Conservation (phyloP, 768 basidiomycete genomes). For the Collybiopsis luxurians region DNA sequence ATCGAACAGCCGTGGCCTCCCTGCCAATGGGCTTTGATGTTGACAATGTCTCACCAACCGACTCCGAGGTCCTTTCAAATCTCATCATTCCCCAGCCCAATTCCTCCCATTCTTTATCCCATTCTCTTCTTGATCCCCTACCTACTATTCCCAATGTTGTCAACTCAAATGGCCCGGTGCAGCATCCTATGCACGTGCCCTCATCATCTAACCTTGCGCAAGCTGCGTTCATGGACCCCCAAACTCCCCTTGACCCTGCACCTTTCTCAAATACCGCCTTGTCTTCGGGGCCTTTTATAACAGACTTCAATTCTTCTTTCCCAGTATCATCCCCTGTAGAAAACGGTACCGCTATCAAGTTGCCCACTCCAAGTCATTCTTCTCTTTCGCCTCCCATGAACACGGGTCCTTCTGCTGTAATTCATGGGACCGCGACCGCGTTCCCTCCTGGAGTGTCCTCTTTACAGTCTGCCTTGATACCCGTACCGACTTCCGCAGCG, state of each 20-base stretch:
- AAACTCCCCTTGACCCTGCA: slow-evolving; percentile 7
- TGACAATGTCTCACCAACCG: slow-evolving; percentile 23
- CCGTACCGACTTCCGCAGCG: slow-evolving; percentile 23
- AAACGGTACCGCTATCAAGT: slow-evolving; percentile 33
- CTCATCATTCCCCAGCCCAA: slow-evolving; percentile 19
- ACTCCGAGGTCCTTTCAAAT: slow-evolving; percentile 21
- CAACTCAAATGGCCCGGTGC: slow-evolving; percentile 21
- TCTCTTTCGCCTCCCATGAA: slow-evolving; percentile 12
- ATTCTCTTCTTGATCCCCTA: slow-evolving; percentile 21
- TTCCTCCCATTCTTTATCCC: slow-evolving; percentile 23
- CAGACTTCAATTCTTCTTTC: slow-evolving; percentile 30
- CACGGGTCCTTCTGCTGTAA: slow-evolving; percentile 28
- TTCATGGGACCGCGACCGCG: slow-evolving; percentile 36
- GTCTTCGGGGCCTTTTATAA: slow-evolving; percentile 34
- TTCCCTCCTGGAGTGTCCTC: slow-evolving; percentile 40
- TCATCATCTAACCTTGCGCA: slow-evolving; percentile 32
- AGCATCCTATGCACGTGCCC: slow-evolving; percentile 34
- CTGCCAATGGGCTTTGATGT: slow-evolving; percentile 33
- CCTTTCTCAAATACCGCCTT: neutral
- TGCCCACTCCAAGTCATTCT: slow-evolving; percentile 31
- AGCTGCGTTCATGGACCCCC: slow-evolving; percentile 27
- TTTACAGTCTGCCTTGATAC: slow-evolving; percentile 43
- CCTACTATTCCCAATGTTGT: slow-evolving; percentile 32
- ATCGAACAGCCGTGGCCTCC: slow-evolving; percentile 2
- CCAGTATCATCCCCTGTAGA: slow-evolving; percentile 23